Percentiles rank a stretch among this genome's conserved stretches.
These are phyloP conservation scores for Phytophthora pinifolia DNA, from an alignment of 352 stramenopile species.

Conservation along the genomic window DNA sequence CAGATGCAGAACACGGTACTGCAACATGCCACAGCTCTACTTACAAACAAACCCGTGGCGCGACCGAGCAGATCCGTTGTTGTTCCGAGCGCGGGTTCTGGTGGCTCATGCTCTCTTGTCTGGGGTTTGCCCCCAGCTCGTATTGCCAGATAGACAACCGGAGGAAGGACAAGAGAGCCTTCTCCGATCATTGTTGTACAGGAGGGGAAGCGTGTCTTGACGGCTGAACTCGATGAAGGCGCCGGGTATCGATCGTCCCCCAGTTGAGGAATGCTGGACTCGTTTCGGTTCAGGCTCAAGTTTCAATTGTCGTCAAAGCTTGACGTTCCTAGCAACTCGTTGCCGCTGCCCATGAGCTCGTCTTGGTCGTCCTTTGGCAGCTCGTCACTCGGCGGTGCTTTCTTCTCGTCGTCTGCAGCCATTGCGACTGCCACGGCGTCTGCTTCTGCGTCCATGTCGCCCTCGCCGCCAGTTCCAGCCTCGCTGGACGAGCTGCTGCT, in stretches of 20 bases:
- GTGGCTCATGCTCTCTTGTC: slow-evolving; percentile 19
- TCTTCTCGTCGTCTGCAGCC: slow-evolving; percentile 37
- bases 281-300: slow-evolving; percentile 3
- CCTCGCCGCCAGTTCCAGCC: slow-evolving; percentile 37
- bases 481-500: slow-evolving; percentile 59
- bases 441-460: slow-evolving; percentile 22
- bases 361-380: slow-evolving; percentile 60
- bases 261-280: slow-evolving; percentile 1
- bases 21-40: slow-evolving; percentile 27
- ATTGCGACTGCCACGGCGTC: slow-evolving; percentile 34
- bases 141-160: slow-evolving; percentile 12
- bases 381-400: slow-evolving; percentile 14
- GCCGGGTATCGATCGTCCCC: not conserved
- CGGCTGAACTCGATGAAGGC: slow-evolving; percentile 14
- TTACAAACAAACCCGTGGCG: slow-evolving; percentile 20
- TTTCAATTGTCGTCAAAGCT: slow-evolving; percentile 61
- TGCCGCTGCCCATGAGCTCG: slow-evolving; percentile 74
- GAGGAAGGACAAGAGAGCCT: no score
- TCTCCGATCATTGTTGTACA: no score
- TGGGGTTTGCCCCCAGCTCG: slow-evolving; percentile 11
- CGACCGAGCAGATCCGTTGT: slow-evolving; percentile 7
- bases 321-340: slow-evolving; percentile 61
- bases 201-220: slow-evolving; percentile 16
- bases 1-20: slow-evolving; percentile 10
- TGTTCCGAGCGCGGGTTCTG: slow-evolving; percentile 5